Percentiles rank a stretch among this genome's conserved stretches.
Evolutionary conservation across 257 asterid genomes (phyloP).

Genomic region (Solanum pennellii): DNA sequence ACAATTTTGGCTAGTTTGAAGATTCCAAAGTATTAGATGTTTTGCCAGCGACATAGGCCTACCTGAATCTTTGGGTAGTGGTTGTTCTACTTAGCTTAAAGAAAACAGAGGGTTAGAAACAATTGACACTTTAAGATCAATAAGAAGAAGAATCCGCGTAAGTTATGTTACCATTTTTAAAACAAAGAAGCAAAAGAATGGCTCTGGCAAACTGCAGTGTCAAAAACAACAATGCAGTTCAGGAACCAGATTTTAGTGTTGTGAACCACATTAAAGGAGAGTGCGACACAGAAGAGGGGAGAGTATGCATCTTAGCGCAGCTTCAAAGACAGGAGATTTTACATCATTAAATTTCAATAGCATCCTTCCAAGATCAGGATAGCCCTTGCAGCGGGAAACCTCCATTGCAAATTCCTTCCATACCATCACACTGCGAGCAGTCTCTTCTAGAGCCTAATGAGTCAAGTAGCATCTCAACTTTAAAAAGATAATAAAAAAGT

Average conservation of each 20-base stretch:
- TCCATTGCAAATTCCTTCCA: slow-evolving; percentile 87
- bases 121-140: not conserved
- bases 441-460: slow-evolving; percentile 70
- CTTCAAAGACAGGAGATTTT: slow-evolving; percentile 21
- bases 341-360: slow-evolving; percentile 81
- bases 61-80: not conserved
- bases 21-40: not conserved
- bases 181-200: not conserved
- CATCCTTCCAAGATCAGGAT: slow-evolving; percentile 84
- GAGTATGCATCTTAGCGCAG: not conserved
- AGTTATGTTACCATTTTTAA: not conserved
- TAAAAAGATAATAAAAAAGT: not conserved
- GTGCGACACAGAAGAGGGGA: not conserved
- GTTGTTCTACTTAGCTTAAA: not conserved
- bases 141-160: not conserved
- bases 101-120: not conserved
- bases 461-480: slow-evolving; percentile 5
- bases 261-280: not conserved
- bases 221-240: not conserved
- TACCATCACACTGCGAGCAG: slow-evolving; percentile 61
- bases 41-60: not conserved
- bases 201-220: not conserved
- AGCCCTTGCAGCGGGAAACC: slow-evolving; percentile 78
- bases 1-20: not conserved
- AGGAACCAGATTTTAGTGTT: not conserved